These are phyloP conservation scores for Pluteus cervinus DNA, from an alignment of 768 basidiomycete genomes.

Conservation along the genomic window DNA sequence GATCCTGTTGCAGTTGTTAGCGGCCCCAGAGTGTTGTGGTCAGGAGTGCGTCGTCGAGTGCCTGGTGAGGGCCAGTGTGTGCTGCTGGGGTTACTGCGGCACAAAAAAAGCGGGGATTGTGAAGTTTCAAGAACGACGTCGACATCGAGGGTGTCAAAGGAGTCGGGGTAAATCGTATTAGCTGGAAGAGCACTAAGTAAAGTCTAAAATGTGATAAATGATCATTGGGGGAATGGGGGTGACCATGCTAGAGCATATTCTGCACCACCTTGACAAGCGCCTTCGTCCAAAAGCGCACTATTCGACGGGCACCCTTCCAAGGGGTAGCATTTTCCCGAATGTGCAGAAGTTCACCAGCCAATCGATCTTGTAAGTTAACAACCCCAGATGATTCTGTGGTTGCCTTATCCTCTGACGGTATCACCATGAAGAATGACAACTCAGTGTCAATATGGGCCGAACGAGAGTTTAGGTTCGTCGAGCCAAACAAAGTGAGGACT, in stretches of 20 bases:
- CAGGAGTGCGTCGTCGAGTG: too few species aligned
- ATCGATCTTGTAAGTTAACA: background rate
- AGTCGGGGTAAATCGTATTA: too few species aligned
- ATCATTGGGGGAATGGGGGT: too few species aligned
- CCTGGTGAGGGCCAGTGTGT: too few species aligned
- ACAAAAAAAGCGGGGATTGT: too few species aligned
- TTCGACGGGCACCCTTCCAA: conserved; percentile 57
- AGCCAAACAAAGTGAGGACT: conserved; percentile 81
- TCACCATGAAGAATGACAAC: conserved; percentile 78
- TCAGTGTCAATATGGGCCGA: conserved; percentile 90
- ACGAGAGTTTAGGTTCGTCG: conserved; percentile 90
- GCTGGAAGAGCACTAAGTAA: too few species aligned
- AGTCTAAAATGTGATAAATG: too few species aligned
- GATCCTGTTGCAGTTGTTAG: too few species aligned
- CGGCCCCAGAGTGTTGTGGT: too few species aligned
- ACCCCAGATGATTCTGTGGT: conserved; percentile 1
- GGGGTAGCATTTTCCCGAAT: conserved; percentile 42
- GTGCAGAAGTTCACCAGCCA: conserved; percentile 4
- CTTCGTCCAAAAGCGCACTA: conserved; percentile 59
- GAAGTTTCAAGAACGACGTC: too few species aligned
- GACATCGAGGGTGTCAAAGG: too few species aligned
- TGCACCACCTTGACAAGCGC: conserved; percentile 57
- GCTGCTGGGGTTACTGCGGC: too few species aligned
- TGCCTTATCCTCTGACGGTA: conserved; percentile 40
- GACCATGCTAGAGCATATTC: conserved; percentile 55